Base-by-base conservation (phyloP, 805 yeast genomes). In the Pichia eremophila region DNA sequence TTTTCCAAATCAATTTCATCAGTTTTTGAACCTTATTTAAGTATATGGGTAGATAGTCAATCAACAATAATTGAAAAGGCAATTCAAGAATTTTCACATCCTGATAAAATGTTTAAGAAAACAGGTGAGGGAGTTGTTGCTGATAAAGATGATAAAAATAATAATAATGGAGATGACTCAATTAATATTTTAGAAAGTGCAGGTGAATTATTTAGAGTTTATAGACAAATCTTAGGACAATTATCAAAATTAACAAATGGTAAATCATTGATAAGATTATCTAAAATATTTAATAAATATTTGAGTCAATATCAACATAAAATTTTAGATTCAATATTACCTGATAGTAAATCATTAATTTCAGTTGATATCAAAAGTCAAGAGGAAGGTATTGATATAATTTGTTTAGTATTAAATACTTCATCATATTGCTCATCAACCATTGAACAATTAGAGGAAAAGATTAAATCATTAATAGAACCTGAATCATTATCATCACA, bases 391-490 rank as follows among this genome's bases (percentile, higher is more conserved):
- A 67, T 86, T 18, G 74, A 73, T 40, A 77, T 83, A 50, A 71
- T 85, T 2, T 81, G 93, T 29, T 68, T 87, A 59, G 75, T 89
- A 10, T 66, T 91, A 35, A 87, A 88, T 55, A 91, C 99, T 0
- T 88, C 95, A 1, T 96, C 91, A 60, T 93, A 90, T 62, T 82
- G 95, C 50, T 77, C 86, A 17, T 71, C 78, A 11, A 93, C 96
- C 3, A 77, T 83, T 2, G 74, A 73, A 12, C 97, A 93, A 60
- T 66, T 93, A 41, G 88, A 81, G 55, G 85, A 82, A 27, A 78
- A 78, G 55, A 64, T 59, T 69, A 69, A 41, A 56, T 73, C 63
- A 60, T 67, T 64, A 56, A 70, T 62, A 53, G 46, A 53, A 39
- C 62, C 66, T 17, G 58, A 63, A 15, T 62, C 65, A 19, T 63